phyloP scores from a whole-genome alignment of 257 asterid species.

The Cordia subcordata region DNA sequence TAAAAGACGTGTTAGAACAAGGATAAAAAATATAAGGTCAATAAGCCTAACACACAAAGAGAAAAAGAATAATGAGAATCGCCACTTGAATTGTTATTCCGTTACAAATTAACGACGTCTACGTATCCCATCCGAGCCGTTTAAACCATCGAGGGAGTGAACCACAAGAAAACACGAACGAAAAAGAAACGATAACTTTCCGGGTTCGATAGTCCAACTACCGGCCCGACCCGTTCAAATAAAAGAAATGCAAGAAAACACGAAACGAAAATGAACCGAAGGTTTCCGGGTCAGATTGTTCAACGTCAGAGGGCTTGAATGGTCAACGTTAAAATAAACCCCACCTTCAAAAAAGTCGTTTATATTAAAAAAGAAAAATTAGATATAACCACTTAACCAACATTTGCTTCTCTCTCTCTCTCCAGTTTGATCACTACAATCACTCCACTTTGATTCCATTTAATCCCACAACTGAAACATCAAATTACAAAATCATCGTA shows the following conservation, averaged over 20 bases:
- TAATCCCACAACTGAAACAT: background rate
- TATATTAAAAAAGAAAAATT: no score
- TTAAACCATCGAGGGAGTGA: no score
- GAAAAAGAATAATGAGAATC: no score
- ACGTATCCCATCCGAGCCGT: no score
- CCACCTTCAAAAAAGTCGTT: background rate
- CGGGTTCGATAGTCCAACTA: no score
- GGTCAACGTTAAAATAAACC: constrained; percentile 23
- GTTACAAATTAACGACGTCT: no score
- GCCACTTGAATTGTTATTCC: no score
- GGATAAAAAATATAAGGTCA: no score
- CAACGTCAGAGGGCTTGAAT: constrained; percentile 23
- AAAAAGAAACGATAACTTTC: no score
- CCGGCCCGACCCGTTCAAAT: background rate
- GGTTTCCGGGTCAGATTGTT: constrained; percentile 24
- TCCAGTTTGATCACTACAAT: background rate
- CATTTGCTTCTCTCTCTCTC: background rate
- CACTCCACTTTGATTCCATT: background rate
- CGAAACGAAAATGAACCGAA: background rate
- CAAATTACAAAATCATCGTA: background rate
- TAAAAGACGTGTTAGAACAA: no score
- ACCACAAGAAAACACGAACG: no score
- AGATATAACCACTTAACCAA: background rate
- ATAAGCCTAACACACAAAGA: no score
- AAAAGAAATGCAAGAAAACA: background rate